A percentile compares a stretch with the other conserved stretches of the same genome.
Conservation (phyloP, 148 eudicot species). For the Pharnaceum exiguum region DNA sequence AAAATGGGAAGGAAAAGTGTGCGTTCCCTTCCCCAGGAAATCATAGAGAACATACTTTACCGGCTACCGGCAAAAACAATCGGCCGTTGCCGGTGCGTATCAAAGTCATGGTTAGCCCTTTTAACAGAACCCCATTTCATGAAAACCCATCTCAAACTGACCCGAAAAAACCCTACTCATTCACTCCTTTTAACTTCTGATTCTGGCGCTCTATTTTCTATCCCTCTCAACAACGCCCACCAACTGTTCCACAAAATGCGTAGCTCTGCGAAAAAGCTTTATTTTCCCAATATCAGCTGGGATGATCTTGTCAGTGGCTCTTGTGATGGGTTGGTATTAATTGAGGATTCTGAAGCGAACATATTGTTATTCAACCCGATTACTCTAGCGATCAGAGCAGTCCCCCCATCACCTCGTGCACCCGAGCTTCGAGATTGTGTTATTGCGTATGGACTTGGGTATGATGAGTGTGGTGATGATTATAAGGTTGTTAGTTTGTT, state of each 20-base stretch:
- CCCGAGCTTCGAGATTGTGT: too few species aligned
- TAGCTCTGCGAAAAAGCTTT: not conserved
- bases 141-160: not conserved
- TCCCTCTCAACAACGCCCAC: not conserved
- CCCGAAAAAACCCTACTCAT: not conserved
- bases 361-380: too few species aligned
- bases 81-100: conserved; percentile 5
- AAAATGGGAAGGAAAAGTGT: too few species aligned
- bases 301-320: not conserved
- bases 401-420: too few species aligned
- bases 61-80: conserved; percentile 5
- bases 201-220: not conserved
- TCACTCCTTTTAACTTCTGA: not conserved
- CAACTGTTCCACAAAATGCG: not conserved
- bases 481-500: too few species aligned
- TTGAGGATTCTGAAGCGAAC: too few species aligned
- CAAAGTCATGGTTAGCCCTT: not conserved
- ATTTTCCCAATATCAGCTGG: not conserved
- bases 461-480: too few species aligned
- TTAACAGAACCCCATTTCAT: conserved; percentile 8
- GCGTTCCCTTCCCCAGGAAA: too few species aligned
- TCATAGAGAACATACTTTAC: not conserved
- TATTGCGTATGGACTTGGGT: too few species aligned
- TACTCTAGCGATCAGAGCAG: too few species aligned
- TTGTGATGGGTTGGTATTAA: too few species aligned